Evolutionary conservation across 2,329 filamentous ascomycete species (phyloP).

Genomic region (Fusarium multiceps): DNA sequence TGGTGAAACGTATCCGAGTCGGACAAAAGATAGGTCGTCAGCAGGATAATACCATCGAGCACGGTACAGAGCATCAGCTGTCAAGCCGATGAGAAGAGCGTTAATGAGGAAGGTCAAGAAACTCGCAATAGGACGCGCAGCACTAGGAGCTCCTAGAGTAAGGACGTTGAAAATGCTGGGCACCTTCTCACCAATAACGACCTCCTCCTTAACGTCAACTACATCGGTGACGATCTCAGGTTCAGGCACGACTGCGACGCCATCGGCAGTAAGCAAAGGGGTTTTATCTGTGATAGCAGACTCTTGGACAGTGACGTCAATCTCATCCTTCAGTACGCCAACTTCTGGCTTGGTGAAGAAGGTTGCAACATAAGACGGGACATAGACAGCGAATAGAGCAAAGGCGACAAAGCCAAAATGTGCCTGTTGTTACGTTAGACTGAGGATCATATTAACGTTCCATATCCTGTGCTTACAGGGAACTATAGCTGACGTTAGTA

Average conservation of each 20-base stretch:
- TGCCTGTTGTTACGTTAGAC: constrained; percentile 45
- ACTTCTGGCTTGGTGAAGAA: constrained; percentile 68
- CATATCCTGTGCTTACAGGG: constrained; percentile 47
- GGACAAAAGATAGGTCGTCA: constrained; percentile 83
- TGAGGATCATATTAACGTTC: constrained; percentile 16
- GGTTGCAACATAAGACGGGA: constrained; percentile 70
- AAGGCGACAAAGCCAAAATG: constrained; percentile 65
- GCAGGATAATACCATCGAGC: constrained; percentile 76
- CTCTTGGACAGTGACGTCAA: constrained; percentile 67
- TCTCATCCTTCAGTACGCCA: constrained; percentile 69
- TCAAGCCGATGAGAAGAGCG: constrained; percentile 72
- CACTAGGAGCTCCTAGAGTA: constrained; percentile 79
- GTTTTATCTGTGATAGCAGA: constrained; percentile 50
- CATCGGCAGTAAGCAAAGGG: constrained; percentile 49
- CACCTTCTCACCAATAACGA: constrained; percentile 68
- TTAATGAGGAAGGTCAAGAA: constrained; percentile 79
- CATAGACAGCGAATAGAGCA: constrained; percentile 73
- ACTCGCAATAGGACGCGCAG: constrained; percentile 74
- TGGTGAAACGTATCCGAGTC: constrained; percentile 87
- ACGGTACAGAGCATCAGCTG: constrained; percentile 81
- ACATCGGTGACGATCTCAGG: constrained; percentile 58
- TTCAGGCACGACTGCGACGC: constrained; percentile 44
- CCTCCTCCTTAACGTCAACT: constrained; percentile 71
- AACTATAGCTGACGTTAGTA: constrained; percentile 47
- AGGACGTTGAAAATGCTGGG: constrained; percentile 72